Conservation (phyloP, 106 monocot genomes). For the Dioscorea dumetorum region DNA sequence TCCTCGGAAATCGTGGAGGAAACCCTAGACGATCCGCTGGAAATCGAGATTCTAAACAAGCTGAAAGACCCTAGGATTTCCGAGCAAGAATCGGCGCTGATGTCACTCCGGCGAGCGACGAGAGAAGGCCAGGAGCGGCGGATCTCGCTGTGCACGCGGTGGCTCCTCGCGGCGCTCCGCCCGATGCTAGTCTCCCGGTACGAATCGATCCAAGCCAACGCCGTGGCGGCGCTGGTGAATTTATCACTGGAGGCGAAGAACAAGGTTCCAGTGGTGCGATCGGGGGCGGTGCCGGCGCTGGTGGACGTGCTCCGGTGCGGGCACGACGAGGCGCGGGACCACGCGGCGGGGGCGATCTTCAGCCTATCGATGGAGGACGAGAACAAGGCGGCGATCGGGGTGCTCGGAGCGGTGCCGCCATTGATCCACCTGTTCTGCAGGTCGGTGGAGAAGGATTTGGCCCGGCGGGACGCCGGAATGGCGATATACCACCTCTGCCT, state of each 20-base stretch:
- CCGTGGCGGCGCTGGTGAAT: constrained; percentile 66
- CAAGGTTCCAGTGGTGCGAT: constrained; percentile 56
- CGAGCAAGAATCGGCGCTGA: constrained; percentile 37
- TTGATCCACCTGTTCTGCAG: constrained; percentile 46
- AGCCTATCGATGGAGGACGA: constrained; percentile 61
- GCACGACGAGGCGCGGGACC: constrained; percentile 36
- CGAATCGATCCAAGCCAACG: constrained; percentile 28
- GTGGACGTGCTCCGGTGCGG: constrained; percentile 30
- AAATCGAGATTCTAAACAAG: constrained; percentile 30
- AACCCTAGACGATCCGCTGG: constrained; percentile 10
- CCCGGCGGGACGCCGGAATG: constrained; percentile 61
- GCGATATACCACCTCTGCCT: constrained; percentile 60
- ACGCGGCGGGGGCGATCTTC: constrained; percentile 69
- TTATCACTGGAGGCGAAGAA: constrained; percentile 60
- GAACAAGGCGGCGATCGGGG: constrained; percentile 57
- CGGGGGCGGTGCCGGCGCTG: constrained; percentile 50
- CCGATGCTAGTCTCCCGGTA: constrained; percentile 29
- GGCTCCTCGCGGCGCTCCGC: constrained; percentile 39
- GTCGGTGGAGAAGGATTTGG: constrained; percentile 5
- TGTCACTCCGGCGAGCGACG: constrained; percentile 39
- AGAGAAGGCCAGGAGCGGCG: constrained; percentile 35
- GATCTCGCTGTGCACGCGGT: constrained; percentile 49
- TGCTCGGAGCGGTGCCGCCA: constrained; percentile 71
- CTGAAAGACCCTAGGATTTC: constrained; percentile 25
- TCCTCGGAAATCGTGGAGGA: neutral